Evolutionary conservation across 345 rosid genomes (phyloP).

Genomic region (Boechera stricta): DNA sequence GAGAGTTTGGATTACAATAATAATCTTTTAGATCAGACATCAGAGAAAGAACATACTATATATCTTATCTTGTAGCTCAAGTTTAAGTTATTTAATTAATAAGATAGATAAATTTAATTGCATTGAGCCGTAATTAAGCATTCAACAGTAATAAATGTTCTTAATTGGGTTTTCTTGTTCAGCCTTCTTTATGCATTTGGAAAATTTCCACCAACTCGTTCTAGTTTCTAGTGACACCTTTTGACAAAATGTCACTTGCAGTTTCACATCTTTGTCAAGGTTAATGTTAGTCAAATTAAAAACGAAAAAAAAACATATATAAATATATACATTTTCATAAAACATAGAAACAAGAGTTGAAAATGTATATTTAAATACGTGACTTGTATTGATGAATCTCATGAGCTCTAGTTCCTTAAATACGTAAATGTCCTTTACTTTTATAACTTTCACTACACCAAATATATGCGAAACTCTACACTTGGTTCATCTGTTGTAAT

Average conservation of each 20-base stretch:
- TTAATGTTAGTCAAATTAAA: neutral
- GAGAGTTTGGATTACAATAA: neutral
- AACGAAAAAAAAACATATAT: neutral
- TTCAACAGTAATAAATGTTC: neutral
- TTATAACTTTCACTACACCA: neutral
- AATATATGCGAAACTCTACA: neutral
- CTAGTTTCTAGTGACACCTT: neutral
- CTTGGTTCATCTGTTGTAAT: neutral
- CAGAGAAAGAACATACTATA: neutral
- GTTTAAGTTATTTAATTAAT: neutral
- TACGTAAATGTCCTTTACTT: neutral
- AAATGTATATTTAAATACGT: neutral
- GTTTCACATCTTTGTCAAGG: constrained; percentile 20
- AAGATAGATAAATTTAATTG: neutral
- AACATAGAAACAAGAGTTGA: neutral
- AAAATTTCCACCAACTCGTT: neutral
- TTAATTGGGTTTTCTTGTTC: constrained; percentile 15
- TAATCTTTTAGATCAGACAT: neutral
- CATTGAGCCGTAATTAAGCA: neutral
- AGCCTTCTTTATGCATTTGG: neutral
- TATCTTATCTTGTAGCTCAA: constrained; percentile 3
- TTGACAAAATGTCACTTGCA: constrained; percentile 5
- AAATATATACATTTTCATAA: neutral
- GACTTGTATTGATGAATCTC: neutral
- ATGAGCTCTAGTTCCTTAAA: neutral